Evolutionary conservation across 2,329 filamentous ascomycete species (phyloP).

Genomic region (Aspergillus oerlinghausenensis): DNA sequence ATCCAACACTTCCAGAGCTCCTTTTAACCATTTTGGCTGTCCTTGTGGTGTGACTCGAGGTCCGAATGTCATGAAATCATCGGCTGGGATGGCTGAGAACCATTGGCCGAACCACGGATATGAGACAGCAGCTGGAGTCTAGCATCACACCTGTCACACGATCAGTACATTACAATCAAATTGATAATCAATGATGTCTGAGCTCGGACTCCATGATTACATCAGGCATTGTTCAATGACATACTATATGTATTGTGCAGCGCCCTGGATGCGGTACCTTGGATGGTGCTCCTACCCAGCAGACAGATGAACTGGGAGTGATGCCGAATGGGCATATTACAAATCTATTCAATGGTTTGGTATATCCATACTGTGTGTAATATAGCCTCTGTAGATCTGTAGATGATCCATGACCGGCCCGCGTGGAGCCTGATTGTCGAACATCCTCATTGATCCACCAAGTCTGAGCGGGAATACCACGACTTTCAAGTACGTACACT

Average conservation of each 20-base stretch:
- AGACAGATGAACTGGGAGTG: neutral
- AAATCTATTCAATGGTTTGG: neutral
- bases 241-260: neutral
- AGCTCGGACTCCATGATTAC: too few species aligned
- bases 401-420: neutral
- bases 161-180: neutral
- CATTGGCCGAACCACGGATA: neutral
- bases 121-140: neutral
- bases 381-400: neutral
- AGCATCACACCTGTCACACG: neutral
- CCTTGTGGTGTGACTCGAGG: neutral
- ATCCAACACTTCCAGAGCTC: neutral
- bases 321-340: neutral
- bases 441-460: slow-evolving; percentile 15
- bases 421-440: neutral
- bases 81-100: neutral
- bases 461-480: neutral
- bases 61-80: neutral
- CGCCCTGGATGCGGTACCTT: neutral
- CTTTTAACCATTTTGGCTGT: neutral
- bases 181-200: neutral
- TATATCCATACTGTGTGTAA: neutral
- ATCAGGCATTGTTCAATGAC: neutral
- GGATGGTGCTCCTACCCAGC: neutral
- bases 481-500: slow-evolving; percentile 33